Conservation (phyloP, 345 rosid genomes). For the Eutrema yunnanense region DNA sequence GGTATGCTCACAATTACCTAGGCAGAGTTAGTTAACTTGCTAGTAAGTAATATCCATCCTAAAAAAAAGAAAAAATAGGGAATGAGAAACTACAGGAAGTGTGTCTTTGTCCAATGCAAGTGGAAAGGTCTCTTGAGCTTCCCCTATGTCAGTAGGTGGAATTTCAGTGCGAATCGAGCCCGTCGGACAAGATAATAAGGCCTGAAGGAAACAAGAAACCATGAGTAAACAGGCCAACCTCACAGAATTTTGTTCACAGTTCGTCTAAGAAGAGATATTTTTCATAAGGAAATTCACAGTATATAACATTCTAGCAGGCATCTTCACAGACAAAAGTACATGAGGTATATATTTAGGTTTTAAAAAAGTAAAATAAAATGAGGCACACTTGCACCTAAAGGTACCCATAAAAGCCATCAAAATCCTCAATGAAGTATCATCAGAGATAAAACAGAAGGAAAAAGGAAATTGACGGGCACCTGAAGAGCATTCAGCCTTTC, state of each 20-base stretch:
- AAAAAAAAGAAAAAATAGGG: background rate
- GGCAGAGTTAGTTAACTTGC: background rate
- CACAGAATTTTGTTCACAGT: background rate
- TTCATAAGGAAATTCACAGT: background rate
- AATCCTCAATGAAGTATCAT: background rate
- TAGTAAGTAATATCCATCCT: background rate
- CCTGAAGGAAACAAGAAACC: slow-evolving; percentile 33
- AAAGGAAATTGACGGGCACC: slow-evolving; percentile 25
- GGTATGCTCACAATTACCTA: background rate
- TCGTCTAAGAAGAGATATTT: background rate
- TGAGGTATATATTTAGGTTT: no score
- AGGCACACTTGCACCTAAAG: background rate
- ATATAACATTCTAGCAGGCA: background rate
- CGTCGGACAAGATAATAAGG: slow-evolving; percentile 58
- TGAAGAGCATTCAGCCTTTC: slow-evolving; percentile 56
- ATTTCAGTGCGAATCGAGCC: slow-evolving; percentile 51
- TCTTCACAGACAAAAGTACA: background rate
- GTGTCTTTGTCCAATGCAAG: slow-evolving; percentile 41
- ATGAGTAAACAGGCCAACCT: background rate
- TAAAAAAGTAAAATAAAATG: background rate
- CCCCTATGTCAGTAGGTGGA: slow-evolving; percentile 45
- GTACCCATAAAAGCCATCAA: background rate
- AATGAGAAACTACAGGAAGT: slow-evolving; percentile 40
- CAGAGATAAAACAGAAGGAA: background rate
- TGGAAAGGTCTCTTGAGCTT: slow-evolving; percentile 56